These are phyloP conservation scores for Solanum chiquidenum DNA, from an alignment of 257 asterid species.

Conservation along the genomic window DNA sequence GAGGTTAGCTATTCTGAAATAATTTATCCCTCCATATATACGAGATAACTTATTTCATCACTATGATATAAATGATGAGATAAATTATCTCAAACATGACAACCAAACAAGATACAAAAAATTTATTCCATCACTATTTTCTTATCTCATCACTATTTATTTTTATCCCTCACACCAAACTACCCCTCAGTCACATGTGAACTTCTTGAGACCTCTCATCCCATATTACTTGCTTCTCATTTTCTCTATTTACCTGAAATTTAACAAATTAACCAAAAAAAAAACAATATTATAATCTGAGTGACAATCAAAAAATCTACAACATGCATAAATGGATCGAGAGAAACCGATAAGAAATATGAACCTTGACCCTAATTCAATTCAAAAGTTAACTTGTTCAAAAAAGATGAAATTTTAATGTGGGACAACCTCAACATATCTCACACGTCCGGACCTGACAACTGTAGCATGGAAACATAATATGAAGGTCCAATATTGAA, in stretches of 20 bases:
- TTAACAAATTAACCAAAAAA: neutral
- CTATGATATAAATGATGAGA: no score
- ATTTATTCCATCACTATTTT: no score
- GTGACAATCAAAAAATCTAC: no score
- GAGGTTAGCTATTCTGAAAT: no score
- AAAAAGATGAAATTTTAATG: neutral
- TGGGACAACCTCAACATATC: neutral
- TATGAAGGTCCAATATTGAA: neutral
- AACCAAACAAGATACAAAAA: no score
- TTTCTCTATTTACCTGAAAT: slow-evolving; percentile 5
- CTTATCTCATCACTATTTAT: no score
- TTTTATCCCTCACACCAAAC: no score
- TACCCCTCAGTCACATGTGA: neutral
- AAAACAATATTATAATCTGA: neutral
- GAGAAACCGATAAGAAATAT: neutral
- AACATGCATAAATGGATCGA: neutral
- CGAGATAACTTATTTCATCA: no score
- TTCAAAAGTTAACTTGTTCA: neutral
- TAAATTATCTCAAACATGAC: no score
- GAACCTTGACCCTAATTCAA: neutral
- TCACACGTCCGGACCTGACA: neutral
- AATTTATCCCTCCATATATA: no score
- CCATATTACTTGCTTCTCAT: neutral
- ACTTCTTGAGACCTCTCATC: neutral
- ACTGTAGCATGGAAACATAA: neutral